Conservation (phyloP, 306 rosid genomes). For the Sphenostylis stenocarpa region DNA sequence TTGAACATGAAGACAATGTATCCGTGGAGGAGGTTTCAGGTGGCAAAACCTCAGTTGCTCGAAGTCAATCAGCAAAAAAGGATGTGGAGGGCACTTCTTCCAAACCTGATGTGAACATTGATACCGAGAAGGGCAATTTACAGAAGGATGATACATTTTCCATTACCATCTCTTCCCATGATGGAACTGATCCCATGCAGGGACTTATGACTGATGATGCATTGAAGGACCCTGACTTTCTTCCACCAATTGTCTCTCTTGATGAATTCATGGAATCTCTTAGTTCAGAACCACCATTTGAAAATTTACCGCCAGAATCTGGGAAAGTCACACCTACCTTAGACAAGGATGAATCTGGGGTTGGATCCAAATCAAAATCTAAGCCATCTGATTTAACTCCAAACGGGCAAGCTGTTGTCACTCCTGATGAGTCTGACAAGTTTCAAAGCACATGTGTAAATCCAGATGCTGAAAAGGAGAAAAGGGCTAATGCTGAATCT, state of each 20-base stretch:
- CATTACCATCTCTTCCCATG: conserved; percentile 63
- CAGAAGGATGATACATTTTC: conserved; percentile 41
- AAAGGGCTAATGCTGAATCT: conserved; percentile 31
- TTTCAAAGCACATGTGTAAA: conserved; percentile 26
- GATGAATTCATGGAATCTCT: conserved; percentile 97
- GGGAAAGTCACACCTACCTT: conserved; percentile 42
- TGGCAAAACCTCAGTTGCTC: conserved; percentile 46
- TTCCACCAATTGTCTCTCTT: conserved; percentile 82
- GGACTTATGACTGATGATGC: conserved; percentile 86
- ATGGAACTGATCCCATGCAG: conserved; percentile 67
- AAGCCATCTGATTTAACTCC: conserved; percentile 41
- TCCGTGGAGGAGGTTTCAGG: conserved; percentile 67
- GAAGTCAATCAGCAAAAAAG: conserved; percentile 40
- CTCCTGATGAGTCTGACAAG: conserved; percentile 35
- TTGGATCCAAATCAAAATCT: conserved; percentile 44
- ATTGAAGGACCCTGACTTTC: conserved; percentile 73
- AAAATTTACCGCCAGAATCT: conserved; percentile 51
- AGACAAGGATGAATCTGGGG: conserved; percentile 51
- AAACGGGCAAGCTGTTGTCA: conserved; percentile 31
- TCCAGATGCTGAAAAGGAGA: conserved; percentile 31
- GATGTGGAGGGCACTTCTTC: conserved; percentile 40
- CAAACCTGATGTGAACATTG: conserved; percentile 38
- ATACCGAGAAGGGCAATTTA: conserved; percentile 42
- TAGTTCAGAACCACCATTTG: conserved; percentile 79
- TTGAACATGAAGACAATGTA: conserved; percentile 67